Conservation (phyloP, 805 yeast species). For the Pichia nanzhaoensis region DNA sequence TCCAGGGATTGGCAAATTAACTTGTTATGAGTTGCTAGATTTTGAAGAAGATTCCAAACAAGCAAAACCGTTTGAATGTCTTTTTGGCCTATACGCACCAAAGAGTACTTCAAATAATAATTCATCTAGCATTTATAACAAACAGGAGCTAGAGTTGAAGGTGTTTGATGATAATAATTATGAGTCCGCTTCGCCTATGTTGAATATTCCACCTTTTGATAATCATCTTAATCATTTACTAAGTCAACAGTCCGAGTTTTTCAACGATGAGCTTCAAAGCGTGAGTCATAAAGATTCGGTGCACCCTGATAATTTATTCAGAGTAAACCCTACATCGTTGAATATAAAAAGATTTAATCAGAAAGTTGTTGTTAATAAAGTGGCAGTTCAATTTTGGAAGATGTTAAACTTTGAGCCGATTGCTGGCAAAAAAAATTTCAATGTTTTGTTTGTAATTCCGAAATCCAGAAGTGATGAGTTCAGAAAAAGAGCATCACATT, state of each 20-base stretch:
- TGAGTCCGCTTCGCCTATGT: constrained; percentile 27
- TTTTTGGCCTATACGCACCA: constrained; percentile 16
- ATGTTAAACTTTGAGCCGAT: constrained; percentile 51
- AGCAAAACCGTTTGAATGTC: constrained; percentile 21
- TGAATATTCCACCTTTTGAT: constrained; percentile 9
- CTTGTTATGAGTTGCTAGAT: constrained; percentile 23
- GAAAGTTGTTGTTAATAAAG: constrained; percentile 39
- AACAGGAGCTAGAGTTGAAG: background rate
- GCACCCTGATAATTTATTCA: constrained; percentile 25
- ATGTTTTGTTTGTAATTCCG: constrained; percentile 39
- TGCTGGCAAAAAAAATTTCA: constrained; percentile 43
- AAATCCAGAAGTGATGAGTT: constrained; percentile 18
- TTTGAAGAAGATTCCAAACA: constrained; percentile 8
- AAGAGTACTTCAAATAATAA: background rate
- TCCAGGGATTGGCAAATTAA: constrained; percentile 24
- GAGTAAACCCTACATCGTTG: constrained; percentile 31
- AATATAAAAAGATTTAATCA: constrained; percentile 33
- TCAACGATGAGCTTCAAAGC: background rate
- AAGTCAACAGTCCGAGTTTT: background rate
- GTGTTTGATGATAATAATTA: constrained; percentile 34
- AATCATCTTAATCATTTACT: background rate
- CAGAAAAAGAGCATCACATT: constrained; percentile 26
- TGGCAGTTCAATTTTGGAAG: constrained; percentile 50
- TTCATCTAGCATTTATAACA: background rate
- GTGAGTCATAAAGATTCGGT: constrained; percentile 14